Conservation (phyloP, 768 basidiomycete genomes). For the Hericium erinaceus region DNA sequence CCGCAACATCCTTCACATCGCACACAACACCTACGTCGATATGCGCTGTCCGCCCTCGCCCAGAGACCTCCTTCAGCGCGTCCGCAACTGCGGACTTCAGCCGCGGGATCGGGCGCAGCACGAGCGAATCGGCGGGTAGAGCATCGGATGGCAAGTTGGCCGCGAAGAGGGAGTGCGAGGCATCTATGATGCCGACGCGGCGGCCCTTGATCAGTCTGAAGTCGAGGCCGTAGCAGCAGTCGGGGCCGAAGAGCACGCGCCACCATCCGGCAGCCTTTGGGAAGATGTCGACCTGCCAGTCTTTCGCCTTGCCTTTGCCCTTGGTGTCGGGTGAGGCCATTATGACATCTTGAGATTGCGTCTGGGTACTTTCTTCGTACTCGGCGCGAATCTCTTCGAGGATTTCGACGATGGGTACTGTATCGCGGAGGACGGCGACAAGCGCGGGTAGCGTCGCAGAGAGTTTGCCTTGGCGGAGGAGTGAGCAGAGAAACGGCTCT, state of each 20-base stretch:
- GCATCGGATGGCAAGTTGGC: background rate
- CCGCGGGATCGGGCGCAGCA: conserved; percentile 13
- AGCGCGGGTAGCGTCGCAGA: conserved; percentile 57
- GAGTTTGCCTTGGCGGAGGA: conserved; percentile 61
- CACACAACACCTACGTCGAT: conserved; percentile 15
- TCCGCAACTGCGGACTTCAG: conserved; percentile 4
- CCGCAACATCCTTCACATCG: conserved; percentile 9
- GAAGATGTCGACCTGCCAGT: conserved; percentile 48
- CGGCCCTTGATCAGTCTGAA: conserved; percentile 63
- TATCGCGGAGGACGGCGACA: conserved; percentile 62
- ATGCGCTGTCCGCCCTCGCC: conserved; percentile 10
- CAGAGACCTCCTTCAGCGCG: conserved; percentile 7
- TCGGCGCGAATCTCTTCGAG: conserved; percentile 44
- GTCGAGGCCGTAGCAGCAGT: conserved; percentile 62
- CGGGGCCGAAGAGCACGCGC: conserved; percentile 40
- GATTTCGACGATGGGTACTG: conserved; percentile 67
- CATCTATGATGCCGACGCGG: conserved; percentile 68
- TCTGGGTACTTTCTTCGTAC: conserved; percentile 3
- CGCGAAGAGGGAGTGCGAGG: conserved; percentile 48
- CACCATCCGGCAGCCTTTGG: conserved; percentile 81
- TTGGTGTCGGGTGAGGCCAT: background rate
- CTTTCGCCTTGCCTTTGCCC: conserved; percentile 14
- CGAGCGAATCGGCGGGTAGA: background rate
- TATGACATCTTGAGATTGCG: background rate
- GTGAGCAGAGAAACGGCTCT: conserved; percentile 63